These are phyloP conservation scores for Zygoascus hellenicus DNA, from an alignment of 1,139 yeast genomes.

Conservation along the genomic window DNA sequence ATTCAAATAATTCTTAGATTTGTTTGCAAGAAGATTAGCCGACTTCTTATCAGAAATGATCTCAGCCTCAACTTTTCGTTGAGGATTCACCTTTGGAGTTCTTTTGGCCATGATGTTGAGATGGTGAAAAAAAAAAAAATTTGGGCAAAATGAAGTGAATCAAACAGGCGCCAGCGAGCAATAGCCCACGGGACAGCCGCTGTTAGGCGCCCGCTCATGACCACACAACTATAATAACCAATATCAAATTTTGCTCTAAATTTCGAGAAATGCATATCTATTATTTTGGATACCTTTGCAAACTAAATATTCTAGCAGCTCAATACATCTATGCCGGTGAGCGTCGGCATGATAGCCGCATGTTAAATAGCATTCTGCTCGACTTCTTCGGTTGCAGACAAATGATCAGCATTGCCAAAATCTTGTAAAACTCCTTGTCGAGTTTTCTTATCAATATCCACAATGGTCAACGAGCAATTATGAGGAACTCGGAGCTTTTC, in stretches of 20 bases:
- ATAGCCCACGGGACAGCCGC: too few relatives aligned
- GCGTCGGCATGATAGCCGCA: too few relatives aligned
- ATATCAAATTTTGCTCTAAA: background rate
- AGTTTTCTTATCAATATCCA: conserved; percentile 37
- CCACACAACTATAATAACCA: background rate
- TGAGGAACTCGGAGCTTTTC: conserved; percentile 55
- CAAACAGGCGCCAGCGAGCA: background rate
- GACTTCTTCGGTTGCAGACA: conserved; percentile 14
- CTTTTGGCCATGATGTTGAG: conserved; percentile 18
- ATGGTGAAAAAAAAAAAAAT: conserved; percentile 3
- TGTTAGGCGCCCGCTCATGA: too few relatives aligned
- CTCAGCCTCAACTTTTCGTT: conserved; percentile 23
- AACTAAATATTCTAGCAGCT: too few relatives aligned
- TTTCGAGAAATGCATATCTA: background rate
- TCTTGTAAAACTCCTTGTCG: conserved; percentile 18
- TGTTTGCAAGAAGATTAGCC: conserved; percentile 22
- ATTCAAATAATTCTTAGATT: conserved; percentile 5
- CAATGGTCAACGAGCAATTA: conserved; percentile 65
- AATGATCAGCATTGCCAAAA: conserved; percentile 26
- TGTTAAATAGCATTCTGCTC: conserved; percentile 19
- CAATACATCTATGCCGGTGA: too few relatives aligned
- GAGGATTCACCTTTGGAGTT: conserved; percentile 18
- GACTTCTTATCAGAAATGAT: conserved; percentile 25
- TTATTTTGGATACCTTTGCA: background rate
- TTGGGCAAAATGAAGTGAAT: conserved; percentile 3